These are phyloP conservation scores for Aureobasidium subglaciale DNA, from an alignment of 2,329 filamentous ascomycete species.

Conservation along the genomic window DNA sequence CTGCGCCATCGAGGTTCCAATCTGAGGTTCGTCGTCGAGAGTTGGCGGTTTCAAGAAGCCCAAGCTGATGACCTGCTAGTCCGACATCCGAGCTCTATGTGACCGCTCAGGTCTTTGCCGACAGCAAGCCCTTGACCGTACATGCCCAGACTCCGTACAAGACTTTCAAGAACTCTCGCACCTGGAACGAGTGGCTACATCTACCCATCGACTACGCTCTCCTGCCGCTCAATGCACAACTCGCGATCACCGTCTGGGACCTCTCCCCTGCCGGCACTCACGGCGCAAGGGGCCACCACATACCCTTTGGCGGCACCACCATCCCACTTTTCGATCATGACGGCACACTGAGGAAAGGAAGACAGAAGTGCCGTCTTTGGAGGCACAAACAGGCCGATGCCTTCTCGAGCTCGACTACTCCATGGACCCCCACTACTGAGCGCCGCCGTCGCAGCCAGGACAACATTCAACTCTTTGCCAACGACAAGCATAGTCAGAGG, in stretches of 20 bases:
- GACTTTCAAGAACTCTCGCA: conserved; percentile 64
- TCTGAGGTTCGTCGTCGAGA: conserved; percentile 51
- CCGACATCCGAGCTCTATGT: conserved; percentile 83
- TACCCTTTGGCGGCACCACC: conserved; percentile 92
- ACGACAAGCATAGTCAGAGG: conserved; percentile 28
- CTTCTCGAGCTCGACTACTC: conserved; percentile 70
- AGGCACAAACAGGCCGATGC: conserved; percentile 79
- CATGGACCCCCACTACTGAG: conserved; percentile 55
- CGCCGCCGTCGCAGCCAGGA: conserved; percentile 42
- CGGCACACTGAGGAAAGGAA: conserved; percentile 82
- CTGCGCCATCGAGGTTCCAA: conserved; percentile 84
- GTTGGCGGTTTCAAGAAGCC: not conserved
- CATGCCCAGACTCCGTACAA: conserved; percentile 91
- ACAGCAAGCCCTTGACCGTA: conserved; percentile 89
- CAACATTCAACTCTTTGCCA: conserved; percentile 54
- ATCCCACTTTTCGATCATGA: conserved; percentile 87
- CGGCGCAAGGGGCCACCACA: conserved; percentile 64
- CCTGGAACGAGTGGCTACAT: conserved; percentile 95
- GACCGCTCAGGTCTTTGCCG: conserved; percentile 88
- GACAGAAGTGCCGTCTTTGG: conserved; percentile 85
- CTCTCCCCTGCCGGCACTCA: conserved; percentile 70
- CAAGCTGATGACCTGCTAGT: conserved; percentile 35
- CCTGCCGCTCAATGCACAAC: conserved; percentile 70
- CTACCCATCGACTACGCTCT: conserved; percentile 79
- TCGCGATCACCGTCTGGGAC: conserved; percentile 95